These are phyloP conservation scores for Betula pendula DNA, from an alignment of 306 rosid genomes.

Conservation along the genomic window DNA sequence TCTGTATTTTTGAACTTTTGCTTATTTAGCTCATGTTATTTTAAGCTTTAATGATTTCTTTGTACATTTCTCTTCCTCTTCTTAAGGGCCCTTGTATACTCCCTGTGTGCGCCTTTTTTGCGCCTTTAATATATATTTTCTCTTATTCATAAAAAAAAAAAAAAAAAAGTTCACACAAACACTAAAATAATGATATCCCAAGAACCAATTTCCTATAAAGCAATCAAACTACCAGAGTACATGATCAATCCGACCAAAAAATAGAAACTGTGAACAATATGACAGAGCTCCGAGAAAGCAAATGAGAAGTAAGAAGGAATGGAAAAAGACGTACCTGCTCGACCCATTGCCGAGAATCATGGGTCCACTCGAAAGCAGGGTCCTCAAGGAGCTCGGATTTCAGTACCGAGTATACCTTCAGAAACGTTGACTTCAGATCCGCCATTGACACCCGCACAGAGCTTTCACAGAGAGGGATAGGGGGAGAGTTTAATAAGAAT, in stretches of 20 bases:
- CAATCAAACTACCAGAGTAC: neutral
- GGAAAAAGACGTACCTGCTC: slow-evolving; percentile 46
- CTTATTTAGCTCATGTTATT: too few relatives aligned
- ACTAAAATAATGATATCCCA: neutral
- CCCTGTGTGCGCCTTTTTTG: too few relatives aligned
- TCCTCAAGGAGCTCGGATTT: slow-evolving; percentile 74
- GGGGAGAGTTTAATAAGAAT: neutral
- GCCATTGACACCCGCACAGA: slow-evolving; percentile 43
- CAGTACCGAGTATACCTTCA: slow-evolving; percentile 62
- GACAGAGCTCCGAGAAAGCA: neutral
- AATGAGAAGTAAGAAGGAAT: neutral
- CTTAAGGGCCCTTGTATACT: too few relatives aligned
- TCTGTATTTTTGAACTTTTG: too few relatives aligned
- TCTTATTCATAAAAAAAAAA: too few relatives aligned
- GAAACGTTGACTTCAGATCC: slow-evolving; percentile 75
- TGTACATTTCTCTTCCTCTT: too few relatives aligned
- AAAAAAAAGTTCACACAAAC: neutral
- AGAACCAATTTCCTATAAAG: neutral
- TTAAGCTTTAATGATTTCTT: too few relatives aligned
- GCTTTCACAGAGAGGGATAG: neutral
- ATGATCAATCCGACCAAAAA: neutral
- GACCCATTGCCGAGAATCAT: slow-evolving; percentile 70
- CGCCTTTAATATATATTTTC: too few relatives aligned
- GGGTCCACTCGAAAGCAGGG: slow-evolving; percentile 76
- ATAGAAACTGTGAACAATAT: neutral